A percentile compares a stretch with the other conserved stretches of the same genome.
Evolutionary conservation across 2,329 filamentous ascomycete species (phyloP).

Genomic region (Colletotrichum eremochloae): DNA sequence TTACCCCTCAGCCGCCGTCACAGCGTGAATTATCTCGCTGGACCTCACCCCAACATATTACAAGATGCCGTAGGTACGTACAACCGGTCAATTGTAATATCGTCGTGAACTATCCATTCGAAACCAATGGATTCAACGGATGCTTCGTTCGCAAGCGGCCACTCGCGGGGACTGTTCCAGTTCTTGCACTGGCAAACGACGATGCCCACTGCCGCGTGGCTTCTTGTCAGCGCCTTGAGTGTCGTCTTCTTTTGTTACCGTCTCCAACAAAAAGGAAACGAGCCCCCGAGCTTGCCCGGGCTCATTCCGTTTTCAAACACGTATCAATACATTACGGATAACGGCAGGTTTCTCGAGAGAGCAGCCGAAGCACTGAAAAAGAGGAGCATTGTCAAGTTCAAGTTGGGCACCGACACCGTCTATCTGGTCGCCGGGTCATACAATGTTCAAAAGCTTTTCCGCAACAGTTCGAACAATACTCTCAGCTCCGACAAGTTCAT

Average conservation of each 20-base stretch:
- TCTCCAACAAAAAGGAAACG: background rate
- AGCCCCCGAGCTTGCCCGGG: slow-evolving; percentile 3
- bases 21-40: background rate
- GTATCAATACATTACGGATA: slow-evolving; percentile 40
- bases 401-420: slow-evolving; percentile 27
- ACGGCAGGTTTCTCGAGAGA: slow-evolving; percentile 36
- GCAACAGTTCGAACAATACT: slow-evolving; percentile 15
- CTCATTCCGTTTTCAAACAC: slow-evolving; percentile 42
- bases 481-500: slow-evolving; percentile 42
- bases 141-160: background rate
- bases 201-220: background rate
- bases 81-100: background rate
- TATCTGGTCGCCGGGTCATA: slow-evolving; percentile 35
- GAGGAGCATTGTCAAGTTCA: slow-evolving; percentile 28
- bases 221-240: background rate
- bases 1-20: background rate
- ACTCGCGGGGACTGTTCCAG: background rate
- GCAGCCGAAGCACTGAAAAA: slow-evolving; percentile 8
- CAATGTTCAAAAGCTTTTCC: slow-evolving; percentile 39
- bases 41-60: background rate
- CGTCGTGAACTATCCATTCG: background rate
- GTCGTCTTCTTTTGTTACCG: background rate
- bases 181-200: background rate
- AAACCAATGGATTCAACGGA: background rate
- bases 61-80: background rate